phyloP scores from a whole-genome alignment of 2,329 filamentous ascomycete species.

The Botrytis pseudocinerea region DNA sequence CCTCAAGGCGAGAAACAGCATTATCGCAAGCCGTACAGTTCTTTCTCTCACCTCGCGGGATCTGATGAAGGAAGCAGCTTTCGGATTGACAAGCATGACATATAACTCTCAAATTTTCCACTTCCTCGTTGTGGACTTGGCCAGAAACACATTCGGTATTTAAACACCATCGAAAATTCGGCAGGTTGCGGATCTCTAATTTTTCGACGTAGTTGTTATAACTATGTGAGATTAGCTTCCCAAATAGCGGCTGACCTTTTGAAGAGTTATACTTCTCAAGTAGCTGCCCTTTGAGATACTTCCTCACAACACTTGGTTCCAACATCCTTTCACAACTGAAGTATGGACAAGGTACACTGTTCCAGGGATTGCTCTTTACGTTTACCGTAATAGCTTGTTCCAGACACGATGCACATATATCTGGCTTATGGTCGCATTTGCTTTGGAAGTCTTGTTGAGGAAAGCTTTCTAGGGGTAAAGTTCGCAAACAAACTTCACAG shows the following conservation, averaged over 20 bases:
- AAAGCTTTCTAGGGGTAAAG: not conserved
- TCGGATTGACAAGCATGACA: not conserved
- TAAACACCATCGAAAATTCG: constrained; percentile 12
- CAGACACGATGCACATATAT: constrained; percentile 1
- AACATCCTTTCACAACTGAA: not conserved
- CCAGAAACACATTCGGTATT: not conserved
- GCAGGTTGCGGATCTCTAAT: not conserved
- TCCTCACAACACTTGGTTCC: not conserved
- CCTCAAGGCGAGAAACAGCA: not conserved
- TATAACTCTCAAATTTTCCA: not conserved
- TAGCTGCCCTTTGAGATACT: not conserved
- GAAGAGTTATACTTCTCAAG: not conserved
- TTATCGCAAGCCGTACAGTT: not conserved
- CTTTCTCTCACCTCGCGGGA: not conserved
- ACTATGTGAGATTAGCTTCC: not conserved
- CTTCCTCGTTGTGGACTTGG: not conserved
- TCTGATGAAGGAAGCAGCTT: not conserved
- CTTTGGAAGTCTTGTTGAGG: not conserved
- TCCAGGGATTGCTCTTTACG: not conserved
- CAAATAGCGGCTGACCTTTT: fast-evolving
- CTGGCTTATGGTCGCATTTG: not conserved
- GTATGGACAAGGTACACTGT: constrained; percentile 1
- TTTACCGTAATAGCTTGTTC: not conserved
- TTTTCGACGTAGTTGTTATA: constrained; percentile 2
- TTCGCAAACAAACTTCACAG: not conserved